Evolutionary conservation across 2,329 filamentous ascomycete species (phyloP).

Genomic region (Cladosporium sp.): DNA sequence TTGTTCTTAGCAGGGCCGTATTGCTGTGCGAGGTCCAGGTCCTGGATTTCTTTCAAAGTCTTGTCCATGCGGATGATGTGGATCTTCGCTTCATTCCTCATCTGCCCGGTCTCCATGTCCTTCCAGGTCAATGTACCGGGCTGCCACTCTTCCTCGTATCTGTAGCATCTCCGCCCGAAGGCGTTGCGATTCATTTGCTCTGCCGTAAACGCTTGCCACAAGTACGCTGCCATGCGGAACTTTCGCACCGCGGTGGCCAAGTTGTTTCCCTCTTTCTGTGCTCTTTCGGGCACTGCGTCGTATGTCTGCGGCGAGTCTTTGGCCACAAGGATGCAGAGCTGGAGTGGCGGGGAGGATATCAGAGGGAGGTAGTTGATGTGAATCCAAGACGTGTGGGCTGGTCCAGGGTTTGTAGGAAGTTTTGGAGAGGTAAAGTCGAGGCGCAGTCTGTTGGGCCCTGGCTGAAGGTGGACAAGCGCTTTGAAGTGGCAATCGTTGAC

Average conservation of each 20-base stretch:
- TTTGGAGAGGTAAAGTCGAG: constrained; percentile 83
- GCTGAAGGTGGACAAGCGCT: constrained; percentile 79
- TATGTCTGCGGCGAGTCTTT: constrained; percentile 83
- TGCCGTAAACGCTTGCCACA: constrained; percentile 95
- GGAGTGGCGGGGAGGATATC: constrained; percentile 71
- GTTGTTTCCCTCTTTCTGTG: constrained; percentile 73
- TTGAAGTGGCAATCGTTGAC: constrained; percentile 89
- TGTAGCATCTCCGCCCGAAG: constrained; percentile 76
- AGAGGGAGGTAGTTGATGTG: constrained; percentile 82
- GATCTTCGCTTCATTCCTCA: constrained; percentile 86
- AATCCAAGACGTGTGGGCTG: constrained; percentile 70
- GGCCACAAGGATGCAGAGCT: constrained; percentile 79
- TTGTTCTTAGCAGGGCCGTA: constrained; percentile 62
- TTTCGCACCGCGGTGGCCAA: constrained; percentile 78
- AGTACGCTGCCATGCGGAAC: constrained; percentile 88
- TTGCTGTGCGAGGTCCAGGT: constrained; percentile 73
- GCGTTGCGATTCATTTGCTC: constrained; percentile 93
- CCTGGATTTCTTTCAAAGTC: constrained; percentile 76
- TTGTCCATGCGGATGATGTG: constrained; percentile 78
- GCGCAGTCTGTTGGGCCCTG: constrained; percentile 79
- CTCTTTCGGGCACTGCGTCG: constrained; percentile 70
- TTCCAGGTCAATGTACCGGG: constrained; percentile 70
- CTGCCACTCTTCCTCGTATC: constrained; percentile 94
- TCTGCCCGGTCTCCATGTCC: constrained; percentile 63
- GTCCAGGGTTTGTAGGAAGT: constrained; percentile 62